These are phyloP conservation scores for Aureobasidium pullulans DNA, from an alignment of 2,329 filamentous ascomycete species.

Conservation along the genomic window DNA sequence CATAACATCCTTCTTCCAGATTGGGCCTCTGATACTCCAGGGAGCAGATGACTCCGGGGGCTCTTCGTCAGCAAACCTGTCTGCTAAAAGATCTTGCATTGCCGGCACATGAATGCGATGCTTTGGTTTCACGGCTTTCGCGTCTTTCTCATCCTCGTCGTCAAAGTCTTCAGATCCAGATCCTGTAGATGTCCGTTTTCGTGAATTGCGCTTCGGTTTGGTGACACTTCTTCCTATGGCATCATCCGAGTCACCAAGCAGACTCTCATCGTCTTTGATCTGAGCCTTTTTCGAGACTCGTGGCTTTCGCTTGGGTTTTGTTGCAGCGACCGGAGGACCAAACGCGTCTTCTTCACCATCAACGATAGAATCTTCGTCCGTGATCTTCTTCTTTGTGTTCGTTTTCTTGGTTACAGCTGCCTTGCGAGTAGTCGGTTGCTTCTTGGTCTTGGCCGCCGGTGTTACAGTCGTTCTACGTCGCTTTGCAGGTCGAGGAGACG, in stretches of 20 bases:
- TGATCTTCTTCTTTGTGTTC: neutral
- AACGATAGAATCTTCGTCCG: neutral
- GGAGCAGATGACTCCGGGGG: conserved; percentile 36
- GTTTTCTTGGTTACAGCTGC: conserved; percentile 7
- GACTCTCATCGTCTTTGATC: conserved; percentile 15
- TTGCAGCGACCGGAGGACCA: neutral
- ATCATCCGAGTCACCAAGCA: conserved; percentile 20
- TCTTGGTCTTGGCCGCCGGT: conserved; percentile 19
- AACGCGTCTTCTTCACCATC: conserved; percentile 11
- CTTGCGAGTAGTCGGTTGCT: conserved; percentile 12
- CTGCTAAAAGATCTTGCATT: conserved; percentile 32
- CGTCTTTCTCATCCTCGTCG: conserved; percentile 13
- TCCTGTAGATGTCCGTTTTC: conserved; percentile 1
- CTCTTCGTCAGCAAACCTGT: conserved; percentile 38
- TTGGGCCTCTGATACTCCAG: conserved; percentile 38
- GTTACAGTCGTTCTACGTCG: conserved; percentile 16
- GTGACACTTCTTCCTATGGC: neutral
- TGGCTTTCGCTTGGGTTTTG: conserved; percentile 7
- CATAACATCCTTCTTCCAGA: conserved; percentile 38
- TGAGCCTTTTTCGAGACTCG: neutral
- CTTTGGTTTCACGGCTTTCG: conserved; percentile 28
- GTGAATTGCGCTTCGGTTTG: neutral
- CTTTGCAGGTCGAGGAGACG: conserved; percentile 28
- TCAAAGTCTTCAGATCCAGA: conserved; percentile 4
- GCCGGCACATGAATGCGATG: conserved; percentile 38